These are phyloP conservation scores for Sporothrix variecibatus DNA, from an alignment of 2,329 filamentous ascomycete species.

Conservation along the genomic window DNA sequence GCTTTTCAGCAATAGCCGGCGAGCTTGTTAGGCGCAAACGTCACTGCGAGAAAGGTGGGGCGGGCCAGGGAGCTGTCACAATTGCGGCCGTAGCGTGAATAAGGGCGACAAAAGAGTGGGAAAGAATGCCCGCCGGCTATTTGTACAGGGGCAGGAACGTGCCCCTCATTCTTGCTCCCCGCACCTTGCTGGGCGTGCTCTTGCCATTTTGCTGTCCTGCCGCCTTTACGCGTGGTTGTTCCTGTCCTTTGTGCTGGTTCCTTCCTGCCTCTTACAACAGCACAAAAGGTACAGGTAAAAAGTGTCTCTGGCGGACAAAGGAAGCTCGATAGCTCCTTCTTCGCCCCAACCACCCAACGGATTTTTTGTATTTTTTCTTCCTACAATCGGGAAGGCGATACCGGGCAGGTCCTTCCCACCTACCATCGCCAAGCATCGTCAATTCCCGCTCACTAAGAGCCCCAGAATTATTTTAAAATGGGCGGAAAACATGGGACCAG, in stretches of 20 bases:
- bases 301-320: conserved; percentile 5
- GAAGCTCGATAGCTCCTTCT: conserved; percentile 6
- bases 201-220: neutral
- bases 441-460: conserved; percentile 7
- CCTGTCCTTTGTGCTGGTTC: neutral
- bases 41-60: conserved; percentile 3
- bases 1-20: neutral
- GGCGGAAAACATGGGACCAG: neutral
- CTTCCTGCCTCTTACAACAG: neutral
- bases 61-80: neutral
- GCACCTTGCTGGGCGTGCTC: conserved; percentile 1
- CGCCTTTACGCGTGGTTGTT: conserved; percentile 12
- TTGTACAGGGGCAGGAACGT: neutral
- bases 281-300: neutral
- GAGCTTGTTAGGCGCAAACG: neutral
- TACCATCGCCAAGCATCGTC: conserved; percentile 8
- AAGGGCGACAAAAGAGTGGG: neutral
- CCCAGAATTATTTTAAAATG: neutral
- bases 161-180: conserved; percentile 17
- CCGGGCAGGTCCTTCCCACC: neutral
- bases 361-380: neutral
- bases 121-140: neutral
- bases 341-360: neutral
- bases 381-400: neutral
- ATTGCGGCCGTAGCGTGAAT: neutral